Conservation (phyloP, 2,329 filamentous ascomycete genomes). For the Fusarium succisae region DNA sequence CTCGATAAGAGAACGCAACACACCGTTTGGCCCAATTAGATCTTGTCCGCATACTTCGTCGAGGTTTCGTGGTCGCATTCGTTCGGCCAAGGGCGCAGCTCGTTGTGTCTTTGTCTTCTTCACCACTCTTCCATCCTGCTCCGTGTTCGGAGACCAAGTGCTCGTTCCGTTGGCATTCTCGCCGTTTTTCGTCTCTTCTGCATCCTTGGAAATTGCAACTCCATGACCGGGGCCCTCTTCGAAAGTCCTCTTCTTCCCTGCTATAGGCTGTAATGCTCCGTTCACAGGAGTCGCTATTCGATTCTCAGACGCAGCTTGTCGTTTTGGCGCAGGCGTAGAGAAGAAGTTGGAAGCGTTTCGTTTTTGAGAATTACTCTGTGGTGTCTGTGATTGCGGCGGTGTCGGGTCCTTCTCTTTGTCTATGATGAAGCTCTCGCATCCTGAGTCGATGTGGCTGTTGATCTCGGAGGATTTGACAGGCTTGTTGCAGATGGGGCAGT, state of each 20-base stretch:
- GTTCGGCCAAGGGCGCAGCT: slow-evolving; percentile 87
- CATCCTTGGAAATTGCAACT: neutral
- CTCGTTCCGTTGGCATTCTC: slow-evolving; percentile 13
- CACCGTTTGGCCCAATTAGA: slow-evolving; percentile 84
- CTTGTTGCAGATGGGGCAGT: slow-evolving; percentile 84
- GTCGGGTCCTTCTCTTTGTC: slow-evolving; percentile 54
- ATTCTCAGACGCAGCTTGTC: slow-evolving; percentile 51
- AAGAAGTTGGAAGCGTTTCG: slow-evolving; percentile 68
- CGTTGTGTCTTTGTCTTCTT: slow-evolving; percentile 77
- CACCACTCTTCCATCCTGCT: slow-evolving; percentile 52
- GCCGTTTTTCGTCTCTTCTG: slow-evolving; percentile 5
- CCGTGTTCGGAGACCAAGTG: slow-evolving; percentile 5
- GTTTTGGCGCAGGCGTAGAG: slow-evolving; percentile 67
- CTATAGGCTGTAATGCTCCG: slow-evolving; percentile 42
- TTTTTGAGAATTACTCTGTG: slow-evolving; percentile 57
- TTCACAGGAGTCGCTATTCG: slow-evolving; percentile 50
- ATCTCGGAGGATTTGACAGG: slow-evolving; percentile 78
- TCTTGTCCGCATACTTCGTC: slow-evolving; percentile 93
- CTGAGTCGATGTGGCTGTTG: slow-evolving; percentile 90
- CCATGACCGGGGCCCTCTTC: slow-evolving; percentile 62
- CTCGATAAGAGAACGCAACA: slow-evolving; percentile 87
- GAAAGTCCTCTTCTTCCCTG: slow-evolving; percentile 61
- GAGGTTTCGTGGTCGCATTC: slow-evolving; percentile 86
- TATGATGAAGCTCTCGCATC: slow-evolving; percentile 74
- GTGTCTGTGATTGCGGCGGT: slow-evolving; percentile 45